Evolutionary conservation across 805 yeast genomes (phyloP), one percentile per base, ranked within the genome.

Genomic region (Pichia deserticola): DNA sequence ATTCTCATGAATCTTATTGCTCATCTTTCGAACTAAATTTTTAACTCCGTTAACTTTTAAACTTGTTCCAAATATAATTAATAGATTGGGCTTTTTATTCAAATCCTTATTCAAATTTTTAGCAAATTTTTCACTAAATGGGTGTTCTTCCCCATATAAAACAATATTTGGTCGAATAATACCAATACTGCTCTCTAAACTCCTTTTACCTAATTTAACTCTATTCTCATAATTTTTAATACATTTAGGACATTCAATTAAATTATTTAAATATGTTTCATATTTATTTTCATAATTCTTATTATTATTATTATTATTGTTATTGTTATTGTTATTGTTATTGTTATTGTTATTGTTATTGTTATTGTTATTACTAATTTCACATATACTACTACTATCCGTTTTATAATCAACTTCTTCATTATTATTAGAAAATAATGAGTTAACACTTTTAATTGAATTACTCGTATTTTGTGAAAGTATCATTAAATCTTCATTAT

Each of bases 91-190:
- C 51, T 71, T 74, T 40, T 77, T 70, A 52, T 70, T 73, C 51
- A 88, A 60, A 67, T 92, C 98, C 25, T 76, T 71, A 45, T 71
- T 75, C 38, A 87, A 67, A 7, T 89, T 89, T 43, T 74, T 75
- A 3, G 95, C 85, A 40, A 92, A 80, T n/a, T 73, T 68, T 53
- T 88, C 96, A 5, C 89, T 81, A 54, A 81, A 79, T 1, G 97
- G 97, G 65, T 92, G 98, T 59, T 89, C 83, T 62, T 92, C 98
- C 2, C 97, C 97, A 64, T 92, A 92, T 27, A 92, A 72, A 1
- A 92, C 96, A 51, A 92, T 89, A 59, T 85, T 85, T 5, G 99
- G 99, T 50, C 97, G 74, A 41, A 93, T 68, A 29, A 79, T 66
- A 0, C 99, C 99, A 5, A 84, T 78, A 40, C 72, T 71, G 0